Base-by-base conservation (phyloP, 2,329 filamentous ascomycete genomes). In the Coniochaeta prunicola region DNA sequence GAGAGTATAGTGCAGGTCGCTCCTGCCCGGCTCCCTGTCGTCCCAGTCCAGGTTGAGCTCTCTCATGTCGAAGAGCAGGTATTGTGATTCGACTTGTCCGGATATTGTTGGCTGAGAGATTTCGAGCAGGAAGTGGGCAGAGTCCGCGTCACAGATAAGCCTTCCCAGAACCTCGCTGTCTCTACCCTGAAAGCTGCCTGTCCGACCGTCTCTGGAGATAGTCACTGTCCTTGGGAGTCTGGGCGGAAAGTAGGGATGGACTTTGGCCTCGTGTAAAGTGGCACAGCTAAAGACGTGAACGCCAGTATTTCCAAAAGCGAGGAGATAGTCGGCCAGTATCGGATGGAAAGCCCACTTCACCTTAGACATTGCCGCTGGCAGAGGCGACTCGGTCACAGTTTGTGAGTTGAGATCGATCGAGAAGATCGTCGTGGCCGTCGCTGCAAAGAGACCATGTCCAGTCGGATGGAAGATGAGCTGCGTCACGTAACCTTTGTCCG, bases 401-500 rank as follows among this genome's bases (percentile, higher is more conserved):
- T 28, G 48, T 1, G 59, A 38, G 4, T 36, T 8, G 5, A 58
- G 15, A 19, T 61, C 48, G 21, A 59, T 30, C 1, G 13, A 26
- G 19, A 57, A 56, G 15, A 61, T 4, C 6, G 21, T 56, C 3
- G 17, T 33, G 1, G 38, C 15, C 7, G 55, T 33, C 3, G 45
- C 48, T 12, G 38, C 57, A 2, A 59, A 33, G 12, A 61, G 24
- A 26, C 19, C 31, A 21, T 21, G 40, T 28, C 48, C 33, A 10
- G 34, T 53, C 1, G 60, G 58, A 9, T 57, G 57, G 33, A 59
- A 62, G 7, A 60, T 21, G 4, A 60, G 33, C 19, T 60, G 57
- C 24, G 17, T 40, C 24, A 61, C n/a, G 13, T 30, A 26, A n/a
- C 59, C 36, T 10, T 56, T 33, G 4, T 34, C 17, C 0, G 48